Conservation (phyloP, 2,329 filamentous ascomycete genomes). For the Esteya vermicola region DNA sequence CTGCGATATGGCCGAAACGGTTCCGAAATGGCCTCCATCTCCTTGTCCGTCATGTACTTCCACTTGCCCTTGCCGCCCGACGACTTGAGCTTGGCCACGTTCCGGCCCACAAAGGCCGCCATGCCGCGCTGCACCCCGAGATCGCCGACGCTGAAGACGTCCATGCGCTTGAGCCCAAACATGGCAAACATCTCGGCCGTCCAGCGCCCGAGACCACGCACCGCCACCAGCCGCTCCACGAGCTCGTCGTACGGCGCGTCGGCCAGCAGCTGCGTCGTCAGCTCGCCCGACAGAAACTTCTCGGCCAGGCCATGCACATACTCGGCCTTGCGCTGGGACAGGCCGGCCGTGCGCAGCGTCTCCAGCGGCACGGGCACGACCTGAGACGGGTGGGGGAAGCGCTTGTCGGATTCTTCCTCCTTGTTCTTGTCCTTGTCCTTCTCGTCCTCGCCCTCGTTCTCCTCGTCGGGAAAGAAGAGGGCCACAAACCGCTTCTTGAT, state of each 20-base stretch:
- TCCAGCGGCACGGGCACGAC: slow-evolving; percentile 52
- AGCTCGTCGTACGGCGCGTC: slow-evolving; percentile 76
- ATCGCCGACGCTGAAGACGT: slow-evolving; percentile 87
- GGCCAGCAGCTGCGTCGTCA: slow-evolving; percentile 39
- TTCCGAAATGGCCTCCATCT: slow-evolving; percentile 74
- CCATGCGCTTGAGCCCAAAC: slow-evolving; percentile 86
- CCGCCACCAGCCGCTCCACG: slow-evolving; percentile 65
- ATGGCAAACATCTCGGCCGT: slow-evolving; percentile 97
- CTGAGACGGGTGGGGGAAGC: slow-evolving; percentile 64
- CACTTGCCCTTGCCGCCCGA: slow-evolving; percentile 74
- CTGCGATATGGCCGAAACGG: slow-evolving; percentile 78
- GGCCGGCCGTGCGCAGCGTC: slow-evolving; percentile 65
- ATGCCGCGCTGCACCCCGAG: slow-evolving; percentile 90
- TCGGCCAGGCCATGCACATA: slow-evolving; percentile 78
- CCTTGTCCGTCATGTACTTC: slow-evolving; percentile 93
- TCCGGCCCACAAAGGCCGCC: slow-evolving; percentile 71
- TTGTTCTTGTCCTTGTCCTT: slow-evolving; percentile 3
- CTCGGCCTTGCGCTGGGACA: slow-evolving; percentile 91
- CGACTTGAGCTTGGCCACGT: slow-evolving; percentile 77
- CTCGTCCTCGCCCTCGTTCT: slow-evolving; percentile 5
- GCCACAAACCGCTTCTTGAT: slow-evolving; percentile 77
- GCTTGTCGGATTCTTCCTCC: slow-evolving; percentile 1
- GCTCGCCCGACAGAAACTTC: slow-evolving; percentile 62
- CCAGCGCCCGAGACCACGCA: slow-evolving; percentile 79
- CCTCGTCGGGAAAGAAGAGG: slow-evolving; percentile 38